Evolutionary conservation across 1,284 basidiomycete species (phyloP), one percentile per base, ranked within the genome.

Genomic region (Waitea zeae): DNA sequence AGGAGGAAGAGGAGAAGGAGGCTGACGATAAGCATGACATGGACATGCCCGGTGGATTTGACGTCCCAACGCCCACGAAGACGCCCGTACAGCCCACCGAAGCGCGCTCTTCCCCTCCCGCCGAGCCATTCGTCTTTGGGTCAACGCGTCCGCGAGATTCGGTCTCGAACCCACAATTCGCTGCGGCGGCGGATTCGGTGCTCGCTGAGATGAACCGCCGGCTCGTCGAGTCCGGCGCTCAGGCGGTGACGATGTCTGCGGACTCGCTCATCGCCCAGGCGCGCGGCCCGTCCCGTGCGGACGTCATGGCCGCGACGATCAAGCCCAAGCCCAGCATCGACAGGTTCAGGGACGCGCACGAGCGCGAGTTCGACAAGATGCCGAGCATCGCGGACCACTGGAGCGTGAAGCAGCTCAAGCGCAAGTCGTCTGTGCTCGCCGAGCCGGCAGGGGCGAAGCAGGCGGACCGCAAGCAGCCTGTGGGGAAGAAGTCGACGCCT

Each of bases 141-240:
- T 81, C 79, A 0, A 73, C 79, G 0, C 57, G 66, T 3, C 69
- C 74, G 7, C 62, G 64, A 38, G 58, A 77, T 43, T 58, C 58
- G 33, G 59, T 67, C 27, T 69, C 70, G 24, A 72, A 78, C 44
- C 52, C 54, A 6, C 67, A 74, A 38, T 79, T 83, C 50, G 61
- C 62, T 35, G 52, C 56, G 4, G 69, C 72, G 1, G 73, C 77
- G 1, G 60, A 67, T 14, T 64, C 63, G 12, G 69, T 86, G 13
- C 56, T 84, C 17, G 72, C 72, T 31, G 81, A 84, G 51, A 81
- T 86, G 75, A 83, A 83, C 48, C 57, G 61, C 33, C 67, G 77
- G 2, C 61, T 84, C 5, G 62, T 77, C 2, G 61, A 83, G 5
- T 61, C 58, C 1, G 48, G 41, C 48, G 54, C 37, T 51, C 68